These are phyloP conservation scores for Syzygium aqueum DNA, from an alignment of 345 rosid species.

Conservation along the genomic window DNA sequence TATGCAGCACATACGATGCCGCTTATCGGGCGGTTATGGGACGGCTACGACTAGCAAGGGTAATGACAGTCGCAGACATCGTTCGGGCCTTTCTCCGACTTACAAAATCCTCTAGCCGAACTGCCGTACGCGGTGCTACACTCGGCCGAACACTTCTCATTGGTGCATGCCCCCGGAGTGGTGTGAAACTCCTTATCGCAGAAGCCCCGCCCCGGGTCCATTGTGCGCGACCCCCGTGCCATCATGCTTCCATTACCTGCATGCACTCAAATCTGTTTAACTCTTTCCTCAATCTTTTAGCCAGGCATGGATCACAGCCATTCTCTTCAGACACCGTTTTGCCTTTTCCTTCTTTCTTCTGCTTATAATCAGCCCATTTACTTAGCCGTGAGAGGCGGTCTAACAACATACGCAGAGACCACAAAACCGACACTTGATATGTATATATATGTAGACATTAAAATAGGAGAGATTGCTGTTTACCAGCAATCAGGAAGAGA, in stretches of 20 bases:
- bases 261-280: background rate
- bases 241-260: background rate
- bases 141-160: background rate
- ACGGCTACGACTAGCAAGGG: background rate
- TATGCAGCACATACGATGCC: background rate
- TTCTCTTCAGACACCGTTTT: background rate
- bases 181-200: background rate
- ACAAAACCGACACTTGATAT: background rate
- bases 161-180: background rate
- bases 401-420: background rate
- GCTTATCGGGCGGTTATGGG: background rate
- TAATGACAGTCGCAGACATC: background rate
- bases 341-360: background rate
- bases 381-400: background rate
- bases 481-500: background rate
- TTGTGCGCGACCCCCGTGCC: background rate
- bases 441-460: background rate
- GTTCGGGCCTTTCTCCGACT: background rate
- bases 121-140: background rate
- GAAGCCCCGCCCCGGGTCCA: background rate
- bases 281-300: background rate
- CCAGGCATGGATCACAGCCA: background rate
- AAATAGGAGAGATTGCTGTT: background rate
- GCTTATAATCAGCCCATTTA: background rate
- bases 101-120: background rate